A percentile compares a stretch with the other conserved stretches of the same genome.
Evolutionary conservation across 208 protist genomes (phyloP).

Genomic region (Zelonia costaricensis): DNA sequence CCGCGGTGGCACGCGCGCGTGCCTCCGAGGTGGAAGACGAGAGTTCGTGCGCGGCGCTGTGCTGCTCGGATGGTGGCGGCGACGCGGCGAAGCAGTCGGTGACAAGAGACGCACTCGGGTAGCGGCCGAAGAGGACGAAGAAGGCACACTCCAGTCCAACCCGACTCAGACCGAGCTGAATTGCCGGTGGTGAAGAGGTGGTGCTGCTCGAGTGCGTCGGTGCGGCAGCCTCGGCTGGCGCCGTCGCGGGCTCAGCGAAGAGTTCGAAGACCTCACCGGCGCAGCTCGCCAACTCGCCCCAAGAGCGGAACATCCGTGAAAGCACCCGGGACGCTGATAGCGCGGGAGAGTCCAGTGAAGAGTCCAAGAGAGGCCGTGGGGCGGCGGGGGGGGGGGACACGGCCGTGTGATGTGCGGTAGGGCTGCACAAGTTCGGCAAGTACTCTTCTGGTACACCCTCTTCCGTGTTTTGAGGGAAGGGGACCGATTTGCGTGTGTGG

Average conservation of each 20-base stretch:
- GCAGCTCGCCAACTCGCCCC: slow-evolving; percentile 43
- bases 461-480: no score
- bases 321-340: no score
- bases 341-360: not conserved
- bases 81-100: slow-evolving; percentile 7
- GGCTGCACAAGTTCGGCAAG: no score
- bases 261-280: slow-evolving; percentile 48
- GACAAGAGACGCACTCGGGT: slow-evolving; percentile 14
- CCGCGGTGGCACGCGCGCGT: no score
- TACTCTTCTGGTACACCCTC: no score
- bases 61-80: not conserved
- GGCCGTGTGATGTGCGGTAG: no score
- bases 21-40: not conserved
- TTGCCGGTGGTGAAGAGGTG: not conserved
- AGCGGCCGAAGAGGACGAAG: slow-evolving; percentile 31
- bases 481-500: no score
- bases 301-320: slow-evolving; percentile 68
- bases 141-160: slow-evolving; percentile 27
- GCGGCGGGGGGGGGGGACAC: not conserved
- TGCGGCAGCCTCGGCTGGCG: not conserved
- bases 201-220: no score
- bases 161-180: slow-evolving; percentile 5
- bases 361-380: no score
- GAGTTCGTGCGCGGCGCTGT: not conserved
- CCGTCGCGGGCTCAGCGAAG: slow-evolving; percentile 14